Percentiles rank a stretch among this genome's conserved stretches.
Conservation (phyloP, 768 basidiomycete species). For the Cubamyces lactineus region DNA sequence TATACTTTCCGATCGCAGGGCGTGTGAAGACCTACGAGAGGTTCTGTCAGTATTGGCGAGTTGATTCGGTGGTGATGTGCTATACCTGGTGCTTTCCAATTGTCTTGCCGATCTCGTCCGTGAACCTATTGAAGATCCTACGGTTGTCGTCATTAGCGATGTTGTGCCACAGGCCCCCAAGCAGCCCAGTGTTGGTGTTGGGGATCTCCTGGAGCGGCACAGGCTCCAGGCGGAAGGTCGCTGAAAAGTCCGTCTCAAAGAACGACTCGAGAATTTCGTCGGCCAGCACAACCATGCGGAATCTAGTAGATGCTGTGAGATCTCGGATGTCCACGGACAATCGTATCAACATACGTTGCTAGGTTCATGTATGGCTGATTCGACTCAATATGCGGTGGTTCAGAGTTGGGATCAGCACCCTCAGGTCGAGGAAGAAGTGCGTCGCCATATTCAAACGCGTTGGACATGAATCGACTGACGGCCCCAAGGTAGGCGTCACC, state of each 20-base stretch:
- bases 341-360: constrained; percentile 60
- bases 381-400: constrained; percentile 52
- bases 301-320: constrained; percentile 48
- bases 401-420: constrained; percentile 40
- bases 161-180: constrained; percentile 86
- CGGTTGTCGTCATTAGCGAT: constrained; percentile 92
- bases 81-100: constrained; percentile 89
- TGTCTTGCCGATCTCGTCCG: constrained; percentile 92
- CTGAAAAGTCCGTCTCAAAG: constrained; percentile 90
- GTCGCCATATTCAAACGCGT: constrained; percentile 97
- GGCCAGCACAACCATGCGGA: constrained; percentile 98
- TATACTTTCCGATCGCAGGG: constrained; percentile 87
- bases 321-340: not conserved
- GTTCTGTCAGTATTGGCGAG: not conserved
- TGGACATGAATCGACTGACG: constrained; percentile 96
- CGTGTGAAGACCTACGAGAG: constrained; percentile 60
- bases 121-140: constrained; percentile 90
- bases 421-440: constrained; percentile 71
- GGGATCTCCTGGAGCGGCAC: constrained; percentile 70
- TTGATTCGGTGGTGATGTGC: not conserved
- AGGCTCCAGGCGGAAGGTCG: constrained; percentile 81
- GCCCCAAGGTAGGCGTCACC: constrained; percentile 97
- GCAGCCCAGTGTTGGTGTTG: constrained; percentile 58
- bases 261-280: constrained; percentile 97
- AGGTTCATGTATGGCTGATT: constrained; percentile 94